phyloP scores from a whole-genome alignment of 352 stramenopile species.

The Phytophthora uliginosa region DNA sequence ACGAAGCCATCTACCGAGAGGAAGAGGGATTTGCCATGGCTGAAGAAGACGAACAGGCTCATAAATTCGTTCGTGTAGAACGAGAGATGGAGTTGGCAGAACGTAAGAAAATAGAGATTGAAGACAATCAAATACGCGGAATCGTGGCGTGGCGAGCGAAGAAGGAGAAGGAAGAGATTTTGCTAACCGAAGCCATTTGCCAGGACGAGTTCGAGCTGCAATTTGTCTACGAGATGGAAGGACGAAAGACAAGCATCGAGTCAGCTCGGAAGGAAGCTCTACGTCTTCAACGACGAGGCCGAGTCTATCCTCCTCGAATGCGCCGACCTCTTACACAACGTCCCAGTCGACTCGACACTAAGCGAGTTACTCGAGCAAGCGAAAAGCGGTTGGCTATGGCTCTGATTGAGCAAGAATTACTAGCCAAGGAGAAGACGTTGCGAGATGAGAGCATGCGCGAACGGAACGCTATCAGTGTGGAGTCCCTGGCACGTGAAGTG shows the following conservation, averaged over 20 bases:
- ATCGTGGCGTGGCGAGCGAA: conserved; percentile 54
- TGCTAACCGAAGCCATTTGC: conserved; percentile 41
- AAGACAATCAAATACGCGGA: conserved; percentile 49
- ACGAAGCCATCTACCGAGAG: conserved; percentile 59
- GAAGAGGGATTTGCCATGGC: conserved; percentile 59
- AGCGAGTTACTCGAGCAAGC: conserved; percentile 58
- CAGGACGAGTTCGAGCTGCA: conserved; percentile 55
- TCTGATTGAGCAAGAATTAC: conserved; percentile 54
- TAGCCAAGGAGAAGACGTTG: conserved; percentile 44
- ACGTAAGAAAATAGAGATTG: conserved; percentile 42
- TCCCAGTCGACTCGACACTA: conserved; percentile 51
- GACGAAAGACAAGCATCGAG: conserved; percentile 25
- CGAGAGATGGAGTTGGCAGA: conserved; percentile 34
- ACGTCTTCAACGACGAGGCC: conserved; percentile 36
- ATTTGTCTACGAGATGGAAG: conserved; percentile 59
- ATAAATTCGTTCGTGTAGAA: conserved; percentile 37
- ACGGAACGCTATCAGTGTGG: conserved; percentile 35
- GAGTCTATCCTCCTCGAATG: conserved; percentile 46
- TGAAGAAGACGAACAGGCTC: conserved; percentile 43
- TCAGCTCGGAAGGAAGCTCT: conserved; percentile 48
- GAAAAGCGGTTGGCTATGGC: conserved; percentile 79
- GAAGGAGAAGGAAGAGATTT: conserved; percentile 49
- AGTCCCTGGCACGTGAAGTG: conserved; percentile 33
- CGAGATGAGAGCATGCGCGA: conserved; percentile 34
- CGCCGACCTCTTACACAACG: conserved; percentile 26